Base-by-base conservation (phyloP, 192 early-diverging fungal genomes). In the Lobosporangium transversale region DNA sequence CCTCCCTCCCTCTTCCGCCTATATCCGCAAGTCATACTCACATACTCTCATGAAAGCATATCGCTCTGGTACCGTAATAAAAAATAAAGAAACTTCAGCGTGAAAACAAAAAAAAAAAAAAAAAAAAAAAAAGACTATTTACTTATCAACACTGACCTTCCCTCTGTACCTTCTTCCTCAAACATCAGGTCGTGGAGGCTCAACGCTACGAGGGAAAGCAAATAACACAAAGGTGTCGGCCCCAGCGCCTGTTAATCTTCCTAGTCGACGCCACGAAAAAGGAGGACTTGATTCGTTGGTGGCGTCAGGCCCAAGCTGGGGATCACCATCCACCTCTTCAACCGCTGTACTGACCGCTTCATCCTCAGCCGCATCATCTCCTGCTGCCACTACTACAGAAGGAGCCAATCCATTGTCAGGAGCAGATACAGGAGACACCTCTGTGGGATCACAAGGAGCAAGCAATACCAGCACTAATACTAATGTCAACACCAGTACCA, bases 221-320 rank as follows among this genome's bases (percentile, higher is more conserved):
- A 61, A 54, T 35, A 52, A 31, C 29, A 53, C 54, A 31, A 71
- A 71, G 54, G 53, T 76, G 3, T 55, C 73, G 15, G 73, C 73
- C 4, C 73, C 73, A 15, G 15, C 62, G n/a, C 73, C 73, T 14
- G 52, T 76, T 27, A 76, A 76, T 37, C n/a, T 76, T 18, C 73
- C 73, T 31, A 76, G 73, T 31, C 42, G 73, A 49, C 32, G 64
- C 12, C 73, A 62, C 1, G 73, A 76, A 33, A 62, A 66, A 37
- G 62, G 31, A 1, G 70, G 73, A 0, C 33, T 54, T 15, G 73
- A 76, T 18, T 66, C 73, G 2, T 51, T 66, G 4, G 58, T 67
- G 1, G 54, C 73, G 14, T 47, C 64, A 4, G 47, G 52, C 36
- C 67, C 73, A 1, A 76, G 58, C 40, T 76, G 73, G 73, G 73